Conservation (phyloP, 108 stramenopile species). For the Asterionellopsis glacialis region DNA sequence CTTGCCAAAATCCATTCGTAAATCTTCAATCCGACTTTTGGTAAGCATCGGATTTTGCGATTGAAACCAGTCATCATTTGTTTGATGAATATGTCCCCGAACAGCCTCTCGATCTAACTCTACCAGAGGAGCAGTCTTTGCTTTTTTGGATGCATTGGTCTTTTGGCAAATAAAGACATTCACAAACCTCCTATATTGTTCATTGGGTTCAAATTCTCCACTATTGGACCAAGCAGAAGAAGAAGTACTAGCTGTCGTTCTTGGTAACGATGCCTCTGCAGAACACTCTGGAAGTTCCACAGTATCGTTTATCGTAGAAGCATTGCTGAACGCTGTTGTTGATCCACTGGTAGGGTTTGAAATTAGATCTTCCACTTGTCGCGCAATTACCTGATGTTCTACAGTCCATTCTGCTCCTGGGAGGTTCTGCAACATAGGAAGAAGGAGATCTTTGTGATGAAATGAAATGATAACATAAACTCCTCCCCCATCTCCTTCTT, state of each 20-base stretch:
- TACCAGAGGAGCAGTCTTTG: not conserved
- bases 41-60: conserved; percentile 67
- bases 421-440: conserved; percentile 42
- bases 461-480: conserved; percentile 70
- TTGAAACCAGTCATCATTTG: conserved; percentile 67
- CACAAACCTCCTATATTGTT: conserved; percentile 38
- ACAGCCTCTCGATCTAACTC: conserved; percentile 37
- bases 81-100: conserved; percentile 44
- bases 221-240: conserved; percentile 30
- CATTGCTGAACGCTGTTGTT: no score
- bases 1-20: conserved; percentile 30
- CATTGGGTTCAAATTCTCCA: conserved; percentile 39
- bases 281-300: not conserved
- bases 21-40: conserved; percentile 27
- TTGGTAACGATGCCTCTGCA: not conserved
- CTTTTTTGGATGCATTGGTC: not conserved
- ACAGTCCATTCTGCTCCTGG: conserved; percentile 73
- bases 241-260: not conserved
- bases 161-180: conserved; percentile 51
- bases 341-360: not conserved
- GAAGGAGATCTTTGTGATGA: conserved; percentile 56
- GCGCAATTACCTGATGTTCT: conserved; percentile 39
- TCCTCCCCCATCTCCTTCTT: conserved; percentile 31
- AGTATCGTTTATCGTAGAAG: no score
- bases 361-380: conserved; percentile 45